Evolutionary conservation across 129 eudicot species (phyloP).

Genomic region (Apium graveolens): DNA sequence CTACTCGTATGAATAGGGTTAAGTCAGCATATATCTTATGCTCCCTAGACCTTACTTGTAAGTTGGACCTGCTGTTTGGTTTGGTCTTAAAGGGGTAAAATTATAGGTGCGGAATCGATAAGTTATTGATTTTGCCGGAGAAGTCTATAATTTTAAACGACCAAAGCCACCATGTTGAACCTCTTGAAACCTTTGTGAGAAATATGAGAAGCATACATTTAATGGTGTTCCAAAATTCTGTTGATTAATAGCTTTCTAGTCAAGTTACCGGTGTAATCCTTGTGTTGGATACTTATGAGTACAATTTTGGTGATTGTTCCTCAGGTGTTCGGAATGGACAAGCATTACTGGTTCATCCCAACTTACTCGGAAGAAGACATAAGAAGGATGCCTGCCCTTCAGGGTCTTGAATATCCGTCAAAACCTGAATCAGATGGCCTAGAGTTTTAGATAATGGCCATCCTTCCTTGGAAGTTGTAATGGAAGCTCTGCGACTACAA

Average conservation of each 20-base stretch:
- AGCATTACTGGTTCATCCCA: conserved; percentile 77
- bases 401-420: conserved; percentile 96
- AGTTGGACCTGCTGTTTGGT: too few species aligned
- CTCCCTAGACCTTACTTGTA: too few species aligned
- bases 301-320: conserved; percentile 2
- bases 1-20: too few species aligned
- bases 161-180: too few species aligned
- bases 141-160: too few species aligned
- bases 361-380: conserved; percentile 80
- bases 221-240: background rate
- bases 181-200: too few species aligned
- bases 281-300: conserved; percentile 5
- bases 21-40: too few species aligned
- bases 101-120: too few species aligned
- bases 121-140: too few species aligned
- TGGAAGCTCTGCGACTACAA: background rate
- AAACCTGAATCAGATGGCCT: conserved; percentile 74
- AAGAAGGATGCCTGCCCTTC: conserved; percentile 81
- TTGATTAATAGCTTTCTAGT: background rate
- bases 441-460: conserved; percentile 36
- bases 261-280: background rate
- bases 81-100: too few species aligned
- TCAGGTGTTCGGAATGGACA: conserved; percentile 83
- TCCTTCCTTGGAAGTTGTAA: background rate
- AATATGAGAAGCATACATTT: background rate